A percentile compares a stretch with the other conserved stretches of the same genome.
phyloP scores from a whole-genome alignment of 257 asterid genomes.

The Forsythia viridissima region DNA sequence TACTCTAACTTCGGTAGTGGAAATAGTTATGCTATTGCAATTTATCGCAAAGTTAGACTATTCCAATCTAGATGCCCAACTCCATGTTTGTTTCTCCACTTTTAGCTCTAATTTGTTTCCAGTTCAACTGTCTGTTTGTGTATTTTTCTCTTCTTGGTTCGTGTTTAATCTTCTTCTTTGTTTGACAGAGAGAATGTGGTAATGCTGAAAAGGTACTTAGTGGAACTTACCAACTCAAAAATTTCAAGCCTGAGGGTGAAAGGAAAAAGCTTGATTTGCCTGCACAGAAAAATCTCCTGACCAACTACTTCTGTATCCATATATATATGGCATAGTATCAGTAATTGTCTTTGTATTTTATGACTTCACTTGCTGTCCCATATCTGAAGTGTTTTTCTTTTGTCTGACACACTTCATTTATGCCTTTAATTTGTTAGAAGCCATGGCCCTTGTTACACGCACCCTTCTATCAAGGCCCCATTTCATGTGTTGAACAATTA shows the following conservation, averaged over 20 bases:
- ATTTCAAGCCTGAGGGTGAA: slow-evolving; percentile 63
- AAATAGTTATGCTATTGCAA: neutral
- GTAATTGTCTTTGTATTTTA: neutral
- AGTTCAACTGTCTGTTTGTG: neutral
- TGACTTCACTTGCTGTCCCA: too few species aligned
- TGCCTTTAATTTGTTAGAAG: too few species aligned
- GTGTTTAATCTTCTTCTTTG: slow-evolving; percentile 13
- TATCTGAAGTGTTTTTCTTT: too few species aligned
- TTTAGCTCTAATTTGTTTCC: neutral
- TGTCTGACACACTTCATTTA: too few species aligned
- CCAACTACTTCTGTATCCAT: slow-evolving; percentile 97
- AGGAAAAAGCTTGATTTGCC: slow-evolving; percentile 82
- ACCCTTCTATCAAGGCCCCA: too few species aligned
- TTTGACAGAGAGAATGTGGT: slow-evolving; percentile 46
- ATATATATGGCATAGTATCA: neutral
- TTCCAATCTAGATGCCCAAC: neutral
- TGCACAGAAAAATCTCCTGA: slow-evolving; percentile 82
- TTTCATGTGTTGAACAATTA: too few species aligned
- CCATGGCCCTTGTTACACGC: too few species aligned
- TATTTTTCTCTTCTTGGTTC: neutral
- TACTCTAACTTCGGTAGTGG: neutral
- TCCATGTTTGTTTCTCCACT: neutral
- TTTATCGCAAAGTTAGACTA: neutral
- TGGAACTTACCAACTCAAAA: slow-evolving; percentile 56
- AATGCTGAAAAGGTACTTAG: slow-evolving; percentile 36